These are phyloP conservation scores for Trichoderma sp. DNA, from an alignment of 2,329 filamentous ascomycete species.

Conservation along the genomic window DNA sequence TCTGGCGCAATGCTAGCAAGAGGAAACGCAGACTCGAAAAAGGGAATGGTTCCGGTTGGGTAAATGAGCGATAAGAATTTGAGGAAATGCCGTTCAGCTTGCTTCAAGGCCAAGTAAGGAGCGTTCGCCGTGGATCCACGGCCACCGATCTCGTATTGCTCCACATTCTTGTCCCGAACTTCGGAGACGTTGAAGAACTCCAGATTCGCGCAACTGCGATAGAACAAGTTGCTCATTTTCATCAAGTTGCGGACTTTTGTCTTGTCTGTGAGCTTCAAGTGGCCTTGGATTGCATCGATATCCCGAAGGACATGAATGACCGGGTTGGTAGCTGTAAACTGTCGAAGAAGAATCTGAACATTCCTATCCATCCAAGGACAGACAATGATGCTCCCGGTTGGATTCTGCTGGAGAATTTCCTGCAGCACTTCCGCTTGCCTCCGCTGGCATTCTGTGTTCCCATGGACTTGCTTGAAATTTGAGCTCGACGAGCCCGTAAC, in stretches of 20 bases:
- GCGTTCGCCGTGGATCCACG: not conserved
- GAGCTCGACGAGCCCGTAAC: slow-evolving; percentile 1
- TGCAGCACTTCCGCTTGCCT: slow-evolving; percentile 1
- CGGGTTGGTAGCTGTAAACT: slow-evolving; percentile 18
- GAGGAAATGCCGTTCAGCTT: slow-evolving; percentile 13
- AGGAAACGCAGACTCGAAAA: slow-evolving; percentile 20
- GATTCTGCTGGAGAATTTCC: slow-evolving; percentile 2
- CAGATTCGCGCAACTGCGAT: slow-evolving; percentile 13
- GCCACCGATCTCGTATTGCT: not conserved
- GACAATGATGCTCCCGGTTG: slow-evolving; percentile 13
- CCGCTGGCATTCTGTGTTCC: not conserved
- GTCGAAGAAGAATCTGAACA: not conserved
- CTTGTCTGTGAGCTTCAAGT: not conserved
- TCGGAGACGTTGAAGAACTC: slow-evolving; percentile 21
- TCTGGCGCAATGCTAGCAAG: slow-evolving; percentile 19
- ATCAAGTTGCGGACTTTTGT: not conserved
- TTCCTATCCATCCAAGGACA: slow-evolving; percentile 23
- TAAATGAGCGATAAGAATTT: slow-evolving; percentile 14
- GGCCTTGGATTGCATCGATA: slow-evolving; percentile 1
- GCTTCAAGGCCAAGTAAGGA: slow-evolving; percentile 11
- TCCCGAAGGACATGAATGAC: slow-evolving; percentile 12
- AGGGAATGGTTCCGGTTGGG: slow-evolving; percentile 2
- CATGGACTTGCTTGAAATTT: slow-evolving; percentile 12
- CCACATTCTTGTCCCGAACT: not conserved
- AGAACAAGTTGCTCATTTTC: slow-evolving; percentile 21